Conservation (phyloP, 1,139 yeast genomes). For the Diutina scorzettiae region DNA sequence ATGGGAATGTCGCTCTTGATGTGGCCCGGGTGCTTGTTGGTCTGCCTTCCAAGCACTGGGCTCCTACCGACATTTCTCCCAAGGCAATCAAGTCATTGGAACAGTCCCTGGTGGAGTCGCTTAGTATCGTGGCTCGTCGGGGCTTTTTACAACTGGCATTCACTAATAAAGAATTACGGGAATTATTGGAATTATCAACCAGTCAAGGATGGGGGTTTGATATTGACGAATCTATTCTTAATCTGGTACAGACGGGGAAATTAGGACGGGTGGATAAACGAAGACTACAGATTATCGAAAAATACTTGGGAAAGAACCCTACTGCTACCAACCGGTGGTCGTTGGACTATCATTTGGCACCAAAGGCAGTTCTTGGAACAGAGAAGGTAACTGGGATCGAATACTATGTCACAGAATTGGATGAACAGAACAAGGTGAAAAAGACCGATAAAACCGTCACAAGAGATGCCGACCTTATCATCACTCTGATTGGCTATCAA, state of each 20-base stretch:
- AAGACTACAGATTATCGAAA: conserved; percentile 49
- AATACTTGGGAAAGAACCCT: conserved; percentile 25
- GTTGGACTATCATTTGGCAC: conserved; percentile 59
- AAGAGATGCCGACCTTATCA: conserved; percentile 31
- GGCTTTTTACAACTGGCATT: conserved; percentile 80
- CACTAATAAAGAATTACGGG: conserved; percentile 86
- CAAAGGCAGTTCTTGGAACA: conserved; percentile 36
- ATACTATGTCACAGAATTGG: conserved; percentile 36
- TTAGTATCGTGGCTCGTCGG: conserved; percentile 73
- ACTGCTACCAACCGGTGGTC: conserved; percentile 40
- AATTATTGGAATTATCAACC: conserved; percentile 38
- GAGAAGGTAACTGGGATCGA: conserved; percentile 33
- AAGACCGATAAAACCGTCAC: conserved; percentile 23
- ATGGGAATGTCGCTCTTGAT: conserved; percentile 96
- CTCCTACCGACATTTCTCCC: conserved; percentile 59
- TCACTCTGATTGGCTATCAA: conserved; percentile 79
- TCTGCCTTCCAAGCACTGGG: conserved; percentile 43
- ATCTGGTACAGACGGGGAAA: conserved; percentile 20
- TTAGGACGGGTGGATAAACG: conserved; percentile 62
- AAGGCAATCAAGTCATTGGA: conserved; percentile 45
- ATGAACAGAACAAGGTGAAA: conserved; percentile 21
- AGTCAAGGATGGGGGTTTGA: background rate
- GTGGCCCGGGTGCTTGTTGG: conserved; percentile 70
- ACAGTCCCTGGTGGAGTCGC: conserved; percentile 43
- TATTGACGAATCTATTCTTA: background rate